phyloP scores from a whole-genome alignment of 257 asterid genomes.

The Anisodus tanguticus region DNA sequence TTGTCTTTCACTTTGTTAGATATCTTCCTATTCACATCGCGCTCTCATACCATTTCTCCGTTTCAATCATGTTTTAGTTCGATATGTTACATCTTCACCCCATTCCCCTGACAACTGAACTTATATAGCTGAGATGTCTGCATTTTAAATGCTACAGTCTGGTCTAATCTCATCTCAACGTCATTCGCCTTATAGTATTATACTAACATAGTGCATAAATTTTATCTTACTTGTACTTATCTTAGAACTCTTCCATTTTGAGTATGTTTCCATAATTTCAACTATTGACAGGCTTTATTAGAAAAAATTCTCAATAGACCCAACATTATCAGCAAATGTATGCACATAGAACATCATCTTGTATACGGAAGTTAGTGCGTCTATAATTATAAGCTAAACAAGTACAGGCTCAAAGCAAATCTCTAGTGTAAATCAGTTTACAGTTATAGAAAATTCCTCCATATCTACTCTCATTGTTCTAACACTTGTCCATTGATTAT shows the following conservation, averaged over 20 bases:
- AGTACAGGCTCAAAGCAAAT: neutral
- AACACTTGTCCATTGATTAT: conserved; percentile 6
- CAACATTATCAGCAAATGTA: neutral
- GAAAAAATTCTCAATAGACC: neutral
- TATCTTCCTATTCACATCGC: neutral
- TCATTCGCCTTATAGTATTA: neutral
- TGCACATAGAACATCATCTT: conserved; percentile 22
- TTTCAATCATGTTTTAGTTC: conserved; percentile 15
- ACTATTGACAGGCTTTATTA: neutral
- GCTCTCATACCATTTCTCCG: neutral
- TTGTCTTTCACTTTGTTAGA: conserved; percentile 10
- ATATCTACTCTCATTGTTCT: conserved; percentile 11
- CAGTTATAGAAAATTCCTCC: neutral
- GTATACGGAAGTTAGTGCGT: neutral
- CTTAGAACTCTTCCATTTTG: conserved; percentile 6
- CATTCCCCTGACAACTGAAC: neutral
- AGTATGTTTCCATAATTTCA: neutral
- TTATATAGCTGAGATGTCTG: neutral
- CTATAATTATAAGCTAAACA: neutral
- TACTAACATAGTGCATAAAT: neutral
- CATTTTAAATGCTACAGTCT: neutral
- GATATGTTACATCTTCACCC: neutral
- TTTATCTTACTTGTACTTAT: neutral
- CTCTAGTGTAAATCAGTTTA: neutral
- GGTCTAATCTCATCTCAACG: conserved; percentile 5